phyloP scores from a whole-genome alignment of 257 asterid genomes.

The Lavandula angustifolia region DNA sequence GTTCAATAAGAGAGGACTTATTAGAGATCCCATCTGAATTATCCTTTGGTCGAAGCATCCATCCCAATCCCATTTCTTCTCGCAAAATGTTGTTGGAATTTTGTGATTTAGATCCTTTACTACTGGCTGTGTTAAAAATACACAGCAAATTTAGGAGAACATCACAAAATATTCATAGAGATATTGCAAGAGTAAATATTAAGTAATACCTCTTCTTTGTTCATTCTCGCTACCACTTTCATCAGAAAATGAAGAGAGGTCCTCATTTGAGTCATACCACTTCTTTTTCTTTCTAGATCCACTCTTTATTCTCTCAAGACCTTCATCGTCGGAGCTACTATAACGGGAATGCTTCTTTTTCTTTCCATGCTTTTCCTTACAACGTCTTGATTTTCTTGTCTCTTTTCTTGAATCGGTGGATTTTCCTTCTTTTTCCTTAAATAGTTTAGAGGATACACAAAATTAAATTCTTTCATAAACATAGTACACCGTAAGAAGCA shows the following conservation, averaged over 20 bases:
- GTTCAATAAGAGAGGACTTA: conserved; percentile 39
- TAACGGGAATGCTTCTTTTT: conserved; percentile 46
- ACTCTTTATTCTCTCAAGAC: conserved; percentile 55
- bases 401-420: conserved; percentile 39
- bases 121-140: conserved; percentile 36
- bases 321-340: conserved; percentile 70
- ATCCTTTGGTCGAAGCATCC: conserved; percentile 88
- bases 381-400: conserved; percentile 48
- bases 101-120: conserved; percentile 43
- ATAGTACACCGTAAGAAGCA: not conserved
- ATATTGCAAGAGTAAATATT: not conserved
- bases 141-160: conserved; percentile 5
- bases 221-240: conserved; percentile 46
- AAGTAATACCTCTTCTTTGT: conserved; percentile 30
- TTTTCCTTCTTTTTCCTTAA: conserved; percentile 49
- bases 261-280: conserved; percentile 87
- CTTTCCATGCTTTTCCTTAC: conserved; percentile 44
- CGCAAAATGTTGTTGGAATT: conserved; percentile 43
- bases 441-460: conserved; percentile 6
- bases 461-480: not conserved
- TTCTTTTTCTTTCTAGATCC: conserved; percentile 71
- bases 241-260: conserved; percentile 53
- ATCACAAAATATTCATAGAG: not conserved
- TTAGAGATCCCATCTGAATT: conserved; percentile 37
- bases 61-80: conserved; percentile 92